Evolutionary conservation across 1,284 basidiomycete genomes (phyloP), one percentile per base, ranked within the genome.

Genomic region (Uromyces viciae-fabae): DNA sequence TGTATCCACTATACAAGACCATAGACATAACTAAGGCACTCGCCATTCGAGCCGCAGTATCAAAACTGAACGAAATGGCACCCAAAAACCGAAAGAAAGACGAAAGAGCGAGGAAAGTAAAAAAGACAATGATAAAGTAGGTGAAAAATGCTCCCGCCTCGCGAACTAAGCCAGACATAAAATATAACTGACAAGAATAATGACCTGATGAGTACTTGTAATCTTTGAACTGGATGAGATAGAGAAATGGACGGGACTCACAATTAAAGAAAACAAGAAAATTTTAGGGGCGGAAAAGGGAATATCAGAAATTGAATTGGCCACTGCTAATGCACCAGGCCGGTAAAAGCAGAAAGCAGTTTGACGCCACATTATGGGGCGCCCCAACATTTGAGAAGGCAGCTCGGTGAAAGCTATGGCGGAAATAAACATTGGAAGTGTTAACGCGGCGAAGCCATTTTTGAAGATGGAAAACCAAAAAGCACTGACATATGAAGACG

Each of bases 301-400:
- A 15, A 88, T 84, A 82, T 89, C 88, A 78, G 87, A 85, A 7
- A 87, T 62, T 11, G 88, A 85, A 69, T 85, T 92, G 3, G 91
- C 91, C 25, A 94, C 85, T 0, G 91, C 89, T 40, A 91, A 87
- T 0, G 93, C 92, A 4, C 91, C 89, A 0, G 93, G 92, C 33
- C 93, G 90, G 86, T 93, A 95, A 86, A 95, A 90, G 82, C 91
- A 90, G 85, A 92, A 95, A 58, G 87, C 88, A n/a, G 90, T 91
- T 83, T 89, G 88, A 78, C 89, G 93, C 86, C 85, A 86, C 81
- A 87, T 84, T 81, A 88, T 92, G 0, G 92, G 91, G 9, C 93
- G 90, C 64, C 93, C 93, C 82, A 43, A 84, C 78, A 80, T 80
- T 54, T 80, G 78, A 31, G 42, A 15, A 36, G 78, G 78, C 28